Evolutionary conservation across 352 stramenopile species (phyloP).

Genomic region (Phytophthora hibernalis): DNA sequence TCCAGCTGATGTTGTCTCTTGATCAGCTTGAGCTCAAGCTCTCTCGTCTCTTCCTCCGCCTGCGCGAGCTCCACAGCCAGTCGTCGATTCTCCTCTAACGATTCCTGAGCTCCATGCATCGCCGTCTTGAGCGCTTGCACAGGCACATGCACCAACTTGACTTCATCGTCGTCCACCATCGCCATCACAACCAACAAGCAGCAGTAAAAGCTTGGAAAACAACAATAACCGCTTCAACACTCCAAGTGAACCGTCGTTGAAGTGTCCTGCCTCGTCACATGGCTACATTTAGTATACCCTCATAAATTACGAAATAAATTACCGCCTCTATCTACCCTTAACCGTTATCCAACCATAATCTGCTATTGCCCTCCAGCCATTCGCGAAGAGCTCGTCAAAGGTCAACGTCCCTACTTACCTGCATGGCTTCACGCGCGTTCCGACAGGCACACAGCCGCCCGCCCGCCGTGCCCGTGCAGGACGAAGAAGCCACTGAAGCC

Average conservation of each 20-base stretch:
- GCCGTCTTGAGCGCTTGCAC: conserved; percentile 43
- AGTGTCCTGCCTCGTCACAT: conserved; percentile 37
- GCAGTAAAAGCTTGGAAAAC: background rate
- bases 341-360: conserved; percentile 1
- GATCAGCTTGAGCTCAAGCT: conserved; percentile 51
- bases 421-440: conserved; percentile 44
- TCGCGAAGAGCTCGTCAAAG: conserved; percentile 14
- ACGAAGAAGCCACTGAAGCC: conserved; percentile 26
- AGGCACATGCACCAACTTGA: conserved; percentile 55
- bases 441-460: conserved; percentile 34
- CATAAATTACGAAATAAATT: background rate
- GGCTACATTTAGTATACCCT: conserved; percentile 17
- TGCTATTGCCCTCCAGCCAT: conserved; percentile 28
- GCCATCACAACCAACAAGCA: background rate
- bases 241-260: conserved; percentile 21
- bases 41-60: conserved; percentile 46
- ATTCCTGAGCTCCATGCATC: conserved; percentile 38
- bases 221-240: background rate
- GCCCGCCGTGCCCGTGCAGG: conserved; percentile 8
- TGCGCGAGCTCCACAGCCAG: conserved; percentile 42
- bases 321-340: background rate
- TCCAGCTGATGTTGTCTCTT: conserved; percentile 67
- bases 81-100: conserved; percentile 43
- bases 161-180: conserved; percentile 31
- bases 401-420: conserved; percentile 1